Evolutionary conservation across 441 rosid genomes (phyloP).

Genomic region (Gossypium lobatum): DNA sequence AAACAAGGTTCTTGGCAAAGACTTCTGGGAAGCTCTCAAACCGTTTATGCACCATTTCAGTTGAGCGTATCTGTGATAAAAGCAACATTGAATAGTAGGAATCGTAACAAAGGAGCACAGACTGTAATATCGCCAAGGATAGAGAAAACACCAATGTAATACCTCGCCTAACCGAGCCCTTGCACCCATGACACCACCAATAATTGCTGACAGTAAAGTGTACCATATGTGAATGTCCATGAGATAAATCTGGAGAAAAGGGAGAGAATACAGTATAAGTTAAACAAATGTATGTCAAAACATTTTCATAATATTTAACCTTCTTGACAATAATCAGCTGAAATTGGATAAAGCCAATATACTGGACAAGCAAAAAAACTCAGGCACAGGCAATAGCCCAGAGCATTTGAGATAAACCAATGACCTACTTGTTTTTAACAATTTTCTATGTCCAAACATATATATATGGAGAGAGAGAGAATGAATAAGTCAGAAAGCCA

Average conservation of each 20-base stretch:
- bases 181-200: constrained; percentile 99
- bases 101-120: constrained; percentile 1
- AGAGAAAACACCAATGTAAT: constrained; percentile 11
- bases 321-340: neutral
- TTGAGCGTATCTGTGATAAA: constrained; percentile 69
- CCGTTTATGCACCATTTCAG: constrained; percentile 97
- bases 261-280: neutral
- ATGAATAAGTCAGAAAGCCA: neutral
- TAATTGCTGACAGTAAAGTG: constrained; percentile 85
- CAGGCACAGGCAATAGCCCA: neutral
- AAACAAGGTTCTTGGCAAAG: constrained; percentile 82
- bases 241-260: constrained; percentile 63
- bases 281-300: neutral
- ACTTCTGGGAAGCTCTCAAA: constrained; percentile 98
- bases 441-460: neutral
- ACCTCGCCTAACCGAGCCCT: constrained; percentile 99
- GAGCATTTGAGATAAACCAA: neutral
- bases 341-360: neutral
- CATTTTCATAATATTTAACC: neutral
- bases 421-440: constrained; percentile 5
- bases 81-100: constrained; percentile 9
- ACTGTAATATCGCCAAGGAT: neutral
- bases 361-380: neutral
- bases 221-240: constrained; percentile 98
- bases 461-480: neutral